Percentiles rank a stretch among this genome's conserved stretches.
These are phyloP conservation scores for Fusarium veterinarium DNA, from an alignment of 2,329 filamentous ascomycete genomes.

Conservation along the genomic window DNA sequence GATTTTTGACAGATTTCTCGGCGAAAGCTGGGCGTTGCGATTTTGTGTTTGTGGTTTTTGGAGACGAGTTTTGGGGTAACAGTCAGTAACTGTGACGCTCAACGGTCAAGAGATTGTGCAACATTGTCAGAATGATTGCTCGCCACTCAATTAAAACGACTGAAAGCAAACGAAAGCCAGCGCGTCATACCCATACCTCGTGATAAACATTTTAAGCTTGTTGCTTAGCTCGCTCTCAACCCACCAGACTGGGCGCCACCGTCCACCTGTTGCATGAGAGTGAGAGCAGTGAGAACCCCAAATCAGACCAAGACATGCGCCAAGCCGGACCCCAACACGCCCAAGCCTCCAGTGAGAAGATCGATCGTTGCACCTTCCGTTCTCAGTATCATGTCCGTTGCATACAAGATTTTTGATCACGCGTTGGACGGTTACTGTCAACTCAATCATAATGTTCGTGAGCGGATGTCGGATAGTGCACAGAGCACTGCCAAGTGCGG, in stretches of 20 bases:
- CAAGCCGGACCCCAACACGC: constrained; percentile 23
- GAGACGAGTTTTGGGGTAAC: constrained; percentile 19
- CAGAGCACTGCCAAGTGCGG: constrained; percentile 32
- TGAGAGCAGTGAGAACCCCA: neutral
- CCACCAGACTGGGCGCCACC: constrained; percentile 4
- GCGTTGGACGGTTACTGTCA: constrained; percentile 12
- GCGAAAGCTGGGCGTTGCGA: neutral
- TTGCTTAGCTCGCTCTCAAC: constrained; percentile 6
- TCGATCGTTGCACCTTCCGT: constrained; percentile 40
- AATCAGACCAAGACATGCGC: constrained; percentile 7
- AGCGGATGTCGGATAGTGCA: constrained; percentile 26
- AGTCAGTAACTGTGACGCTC: neutral
- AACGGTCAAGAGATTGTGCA: neutral
- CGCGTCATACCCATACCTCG: constrained; percentile 12
- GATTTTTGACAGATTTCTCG: constrained; percentile 29
- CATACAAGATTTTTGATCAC: constrained; percentile 16
- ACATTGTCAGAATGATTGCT: neutral
- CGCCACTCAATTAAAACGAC: neutral
- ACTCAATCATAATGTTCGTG: neutral
- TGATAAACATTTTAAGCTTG: constrained; percentile 38
- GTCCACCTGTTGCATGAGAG: neutral
- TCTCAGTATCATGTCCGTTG: constrained; percentile 33
- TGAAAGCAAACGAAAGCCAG: neutral
- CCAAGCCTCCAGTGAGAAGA: constrained; percentile 17
- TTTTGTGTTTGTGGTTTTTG: neutral